Evolutionary conservation across 2,329 filamentous ascomycete genomes (phyloP).

Genomic region (Trichoderma semiorbis): DNA sequence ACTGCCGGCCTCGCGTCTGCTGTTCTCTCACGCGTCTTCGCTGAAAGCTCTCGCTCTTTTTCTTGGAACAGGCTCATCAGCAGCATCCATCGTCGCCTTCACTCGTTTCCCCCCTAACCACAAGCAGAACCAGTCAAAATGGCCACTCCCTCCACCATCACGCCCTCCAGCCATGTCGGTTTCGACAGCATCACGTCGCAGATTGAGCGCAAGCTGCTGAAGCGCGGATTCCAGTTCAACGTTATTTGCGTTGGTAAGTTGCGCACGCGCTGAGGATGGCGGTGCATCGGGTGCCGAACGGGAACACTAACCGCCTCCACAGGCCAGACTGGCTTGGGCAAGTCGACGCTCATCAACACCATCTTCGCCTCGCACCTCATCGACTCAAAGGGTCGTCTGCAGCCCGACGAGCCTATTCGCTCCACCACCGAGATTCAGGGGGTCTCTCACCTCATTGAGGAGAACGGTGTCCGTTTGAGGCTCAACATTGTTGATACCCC

Average conservation of each 20-base stretch:
- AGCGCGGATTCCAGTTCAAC: constrained; percentile 99
- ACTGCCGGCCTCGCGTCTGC: constrained; percentile 18
- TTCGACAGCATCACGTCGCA: constrained; percentile 99
- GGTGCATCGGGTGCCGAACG: neutral
- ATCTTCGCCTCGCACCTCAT: constrained; percentile 99
- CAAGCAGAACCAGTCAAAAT: constrained; percentile 37
- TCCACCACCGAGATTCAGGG: constrained; percentile 97
- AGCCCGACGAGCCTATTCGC: constrained; percentile 88
- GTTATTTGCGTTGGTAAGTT: constrained; percentile 96
- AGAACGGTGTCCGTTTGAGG: constrained; percentile 95
- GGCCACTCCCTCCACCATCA: constrained; percentile 65
- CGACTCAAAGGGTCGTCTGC: constrained; percentile 93
- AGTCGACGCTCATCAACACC: constrained; percentile 99
- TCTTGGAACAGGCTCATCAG: constrained; percentile 36
- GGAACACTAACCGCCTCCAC: constrained; percentile 22
- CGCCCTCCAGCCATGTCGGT: constrained; percentile 97
- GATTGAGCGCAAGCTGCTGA: constrained; percentile 99
- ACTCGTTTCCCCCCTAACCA: neutral
- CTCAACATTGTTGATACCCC: constrained; percentile 99
- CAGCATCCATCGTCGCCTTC: constrained; percentile 10
- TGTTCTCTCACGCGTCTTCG: constrained; percentile 23
- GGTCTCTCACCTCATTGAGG: constrained; percentile 97
- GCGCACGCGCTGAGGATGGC: neutral
- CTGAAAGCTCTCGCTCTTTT: constrained; percentile 27
- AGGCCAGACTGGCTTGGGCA: constrained; percentile 98